Evolutionary conservation across 192 early-diverging fungal genomes (phyloP), one percentile per base, ranked within the genome.

Genomic region (Coemansia nantahalensis): DNA sequence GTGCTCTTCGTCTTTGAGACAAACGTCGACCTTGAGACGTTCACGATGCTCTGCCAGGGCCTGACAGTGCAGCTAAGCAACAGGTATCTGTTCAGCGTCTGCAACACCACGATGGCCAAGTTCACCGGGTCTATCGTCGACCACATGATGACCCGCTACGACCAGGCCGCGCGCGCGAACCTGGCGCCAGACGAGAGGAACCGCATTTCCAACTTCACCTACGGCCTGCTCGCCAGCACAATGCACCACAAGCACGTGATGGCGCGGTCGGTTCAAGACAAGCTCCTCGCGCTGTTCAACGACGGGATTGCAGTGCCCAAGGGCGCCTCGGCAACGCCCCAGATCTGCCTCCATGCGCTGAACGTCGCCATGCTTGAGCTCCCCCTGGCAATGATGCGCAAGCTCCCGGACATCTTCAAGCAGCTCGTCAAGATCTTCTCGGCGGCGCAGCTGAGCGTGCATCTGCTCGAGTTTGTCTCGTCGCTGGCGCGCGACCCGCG

Each of bases 401-500:
- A 81, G 53, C 69, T 93, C 24, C 76, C 84, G 1, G 78, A 74
- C 7, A 89, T 86, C 2, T 68, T 95, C 5, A 52, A 80, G 34
- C 83, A 84, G 56, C 79, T 98, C 57, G 86, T 88, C 31, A 89
- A 91, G 59, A 84, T 91, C 42, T 91, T 88, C 55, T 87, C 93
- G 15, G 82, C 84, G 0, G 69, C 80, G 1, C 78, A 83, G 45
- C 79, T 96, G 45, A 85, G 84, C 36, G 86, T 93, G 15, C 88
- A 89, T 51, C 88, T 93, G 56, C 72, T 99, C 21, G 92, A 95
- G 70, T 97, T 95, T 74, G 75, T 96, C 21, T 89, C 89, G n/a
- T 82, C 86, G 0, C 69, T 99, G 7, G 92, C 92, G 10, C 83
- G 88, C 15, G 62, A 90, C 15, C 91, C 87, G 16, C 68, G 72